Base-by-base conservation (phyloP, 192 early-diverging fungal genomes). In the Coemansia reversa region DNA sequence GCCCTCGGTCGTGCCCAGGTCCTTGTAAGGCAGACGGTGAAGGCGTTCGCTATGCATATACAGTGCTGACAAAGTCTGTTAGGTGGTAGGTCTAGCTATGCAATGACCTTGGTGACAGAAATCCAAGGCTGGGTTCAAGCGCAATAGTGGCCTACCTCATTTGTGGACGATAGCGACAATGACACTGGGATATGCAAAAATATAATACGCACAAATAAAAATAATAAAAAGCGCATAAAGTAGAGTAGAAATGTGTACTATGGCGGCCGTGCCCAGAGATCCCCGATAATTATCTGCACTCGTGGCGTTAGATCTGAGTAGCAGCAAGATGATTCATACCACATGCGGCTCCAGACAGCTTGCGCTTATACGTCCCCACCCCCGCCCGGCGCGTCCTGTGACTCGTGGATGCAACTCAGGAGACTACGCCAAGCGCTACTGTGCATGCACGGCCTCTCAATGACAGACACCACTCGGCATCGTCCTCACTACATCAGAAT, bases 11-110 rank as follows among this genome's bases (percentile, higher is more conserved):
- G 65, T 58, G 62, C 60, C 53, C 58, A 80, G 61, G 77, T 80
- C 59, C 23, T 70, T 66, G 66, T 80, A 75, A 20, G 77, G 77
- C 47, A 71, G 70, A 42, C 69, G 72, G 33, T 68, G 77, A 50
- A 80, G 77, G 45, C 77, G 61, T 59, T 80, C 77, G 58, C 77
- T 80, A 75, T 25, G 25, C 57, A 32, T 45, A 45, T 45, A 16
- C 39, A 45, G 14, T 45, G 39, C 39, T 45, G 14, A 45, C 39
- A 45, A 45, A 45, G 3, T 45, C 7, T 45, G 39, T 45, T 45
- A 45, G 14, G 12, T 16, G 39, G 39, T 16, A 45, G 1, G 39
- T 45, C 39, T 45, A 45, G 39, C 39, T 45, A 45, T 14, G 8
- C 39, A 45, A 16, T 11, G 39, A 45, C 39, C 9, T 16, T 45